These are phyloP conservation scores for Metschnikowia peoriensis DNA, from an alignment of 805 yeast species.

Conservation along the genomic window DNA sequence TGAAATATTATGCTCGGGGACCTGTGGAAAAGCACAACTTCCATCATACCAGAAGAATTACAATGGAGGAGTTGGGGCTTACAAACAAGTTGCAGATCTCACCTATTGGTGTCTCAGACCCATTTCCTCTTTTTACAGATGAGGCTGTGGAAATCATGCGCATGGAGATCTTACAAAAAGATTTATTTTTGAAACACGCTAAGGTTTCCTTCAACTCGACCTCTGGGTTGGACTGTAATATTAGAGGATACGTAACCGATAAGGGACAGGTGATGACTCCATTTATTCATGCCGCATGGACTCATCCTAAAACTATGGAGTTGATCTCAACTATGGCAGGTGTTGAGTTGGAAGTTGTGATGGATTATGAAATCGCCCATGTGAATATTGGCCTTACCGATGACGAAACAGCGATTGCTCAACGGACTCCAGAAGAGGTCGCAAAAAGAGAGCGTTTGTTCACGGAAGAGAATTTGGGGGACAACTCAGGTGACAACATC, in stretches of 20 bases:
- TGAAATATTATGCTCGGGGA: conserved; percentile 27
- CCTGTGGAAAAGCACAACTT: conserved; percentile 37
- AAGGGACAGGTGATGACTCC: conserved; percentile 38
- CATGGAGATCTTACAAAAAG: conserved; percentile 50
- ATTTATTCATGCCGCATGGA: conserved; percentile 57
- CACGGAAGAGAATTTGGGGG: conserved; percentile 17
- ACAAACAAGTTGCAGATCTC: conserved; percentile 47
- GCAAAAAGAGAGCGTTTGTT: conserved; percentile 10
- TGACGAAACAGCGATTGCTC: conserved; percentile 30
- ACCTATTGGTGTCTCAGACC: conserved; percentile 55
- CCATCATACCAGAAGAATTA: conserved; percentile 34
- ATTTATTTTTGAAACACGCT: conserved; percentile 44
- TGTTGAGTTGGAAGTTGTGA: conserved; percentile 50
- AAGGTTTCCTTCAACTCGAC: conserved; percentile 43
- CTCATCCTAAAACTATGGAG: conserved; percentile 54
- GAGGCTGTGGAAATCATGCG: conserved; percentile 61
- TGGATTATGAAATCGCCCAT: conserved; percentile 59
- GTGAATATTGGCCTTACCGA: conserved; percentile 49
- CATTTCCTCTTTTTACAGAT: conserved; percentile 59
- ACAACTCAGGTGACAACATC: conserved; percentile 34
- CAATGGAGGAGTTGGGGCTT: conserved; percentile 51
- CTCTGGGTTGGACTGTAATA: conserved; percentile 47
- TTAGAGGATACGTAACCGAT: conserved; percentile 50
- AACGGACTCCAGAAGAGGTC: conserved; percentile 18
- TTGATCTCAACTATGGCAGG: conserved; percentile 59